Percentiles rank a stretch among this genome's conserved stretches.
Conservation (phyloP, 257 asterid species). For the Lithospermum erythrorhizon region DNA sequence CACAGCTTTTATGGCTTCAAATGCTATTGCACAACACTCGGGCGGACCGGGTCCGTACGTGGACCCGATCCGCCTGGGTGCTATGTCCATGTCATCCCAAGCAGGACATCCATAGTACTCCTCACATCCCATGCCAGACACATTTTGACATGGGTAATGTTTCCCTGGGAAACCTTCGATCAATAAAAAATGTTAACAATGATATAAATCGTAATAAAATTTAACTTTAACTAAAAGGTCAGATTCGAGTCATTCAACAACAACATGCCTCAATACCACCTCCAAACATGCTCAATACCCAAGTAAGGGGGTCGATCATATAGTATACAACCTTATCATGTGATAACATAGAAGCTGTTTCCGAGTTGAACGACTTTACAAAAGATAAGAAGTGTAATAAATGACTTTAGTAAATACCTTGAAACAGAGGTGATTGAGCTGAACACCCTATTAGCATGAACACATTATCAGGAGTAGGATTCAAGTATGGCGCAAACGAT, state of each 20-base stretch:
- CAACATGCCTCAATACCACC: too few species aligned
- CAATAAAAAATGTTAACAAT: conserved; percentile 1
- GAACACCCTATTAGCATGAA: conserved; percentile 85
- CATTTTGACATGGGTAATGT: conserved; percentile 59
- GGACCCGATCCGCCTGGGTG: conserved; percentile 29
- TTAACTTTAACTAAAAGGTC: too few species aligned
- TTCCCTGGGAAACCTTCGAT: conserved; percentile 54
- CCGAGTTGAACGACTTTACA: too few species aligned
- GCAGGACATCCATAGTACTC: conserved; percentile 82
- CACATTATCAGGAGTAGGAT: conserved; percentile 60
- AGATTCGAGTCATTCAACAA: too few species aligned
- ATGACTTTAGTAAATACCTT: conserved; percentile 45
- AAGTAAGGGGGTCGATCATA: too few species aligned
- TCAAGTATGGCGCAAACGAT: conserved; percentile 54
- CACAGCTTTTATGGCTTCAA: conserved; percentile 42
- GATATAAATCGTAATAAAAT: too few species aligned
- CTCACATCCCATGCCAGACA: conserved; percentile 87
- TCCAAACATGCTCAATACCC: too few species aligned
- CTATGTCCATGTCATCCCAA: conserved; percentile 45
- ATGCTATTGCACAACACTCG: conserved; percentile 65
- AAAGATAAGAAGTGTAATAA: too few species aligned
- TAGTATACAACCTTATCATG: too few species aligned
- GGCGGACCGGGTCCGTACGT: conserved; percentile 69
- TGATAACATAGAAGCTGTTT: too few species aligned
- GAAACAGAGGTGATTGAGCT: conserved; percentile 51